phyloP scores from a whole-genome alignment of 139 green algal species.

The Tetradesmus lagerheimii region DNA sequence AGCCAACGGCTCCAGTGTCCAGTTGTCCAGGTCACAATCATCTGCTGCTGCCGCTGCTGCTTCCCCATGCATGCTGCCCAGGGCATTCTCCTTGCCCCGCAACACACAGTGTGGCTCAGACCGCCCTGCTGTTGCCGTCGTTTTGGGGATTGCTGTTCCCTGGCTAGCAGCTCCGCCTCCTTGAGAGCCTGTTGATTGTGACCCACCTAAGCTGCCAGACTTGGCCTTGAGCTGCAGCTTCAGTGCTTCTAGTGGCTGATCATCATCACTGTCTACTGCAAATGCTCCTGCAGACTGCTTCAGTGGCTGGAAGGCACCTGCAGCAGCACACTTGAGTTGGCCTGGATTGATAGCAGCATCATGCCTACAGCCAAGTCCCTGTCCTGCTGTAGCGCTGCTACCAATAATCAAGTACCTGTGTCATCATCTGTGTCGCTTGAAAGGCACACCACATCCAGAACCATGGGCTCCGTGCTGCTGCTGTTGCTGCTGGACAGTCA shows the following conservation, averaged over 20 bases:
- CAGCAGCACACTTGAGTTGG: neutral
- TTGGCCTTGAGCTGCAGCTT: neutral
- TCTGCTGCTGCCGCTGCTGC: neutral
- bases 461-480: neutral
- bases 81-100: neutral
- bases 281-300: neutral
- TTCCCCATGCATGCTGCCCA: neutral
- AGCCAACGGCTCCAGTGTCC: neutral
- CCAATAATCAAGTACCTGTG: neutral
- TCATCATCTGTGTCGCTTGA: conserved; percentile 23
- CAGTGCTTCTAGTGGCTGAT: conserved; percentile 5
- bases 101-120: neutral
- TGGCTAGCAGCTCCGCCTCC: neutral
- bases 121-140: neutral
- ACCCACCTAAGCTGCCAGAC: neutral
- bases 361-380: neutral
- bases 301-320: neutral
- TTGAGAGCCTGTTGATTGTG: neutral
- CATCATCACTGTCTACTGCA: conserved; percentile 17
- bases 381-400: neutral
- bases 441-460: neutral
- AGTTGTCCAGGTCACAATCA: conserved; percentile 21
- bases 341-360: neutral
- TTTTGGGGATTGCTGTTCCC: neutral
- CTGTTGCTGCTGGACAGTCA: too few relatives aligned